phyloP scores from a whole-genome alignment of 2,329 filamentous ascomycete genomes.

The Phialocephala subalpina region DNA sequence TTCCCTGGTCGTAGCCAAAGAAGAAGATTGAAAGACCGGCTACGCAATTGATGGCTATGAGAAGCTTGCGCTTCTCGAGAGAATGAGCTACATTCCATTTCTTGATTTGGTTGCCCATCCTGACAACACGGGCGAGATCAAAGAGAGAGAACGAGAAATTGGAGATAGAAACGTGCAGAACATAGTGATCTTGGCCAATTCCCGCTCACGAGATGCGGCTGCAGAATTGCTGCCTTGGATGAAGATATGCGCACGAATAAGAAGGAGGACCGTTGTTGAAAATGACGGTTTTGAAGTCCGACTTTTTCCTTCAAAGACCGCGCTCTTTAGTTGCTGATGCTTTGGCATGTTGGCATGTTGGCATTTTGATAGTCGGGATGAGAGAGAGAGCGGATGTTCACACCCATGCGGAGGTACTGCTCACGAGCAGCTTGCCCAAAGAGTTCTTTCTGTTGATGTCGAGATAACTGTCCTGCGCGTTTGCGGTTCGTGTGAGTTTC shows the following conservation, averaged over 20 bases:
- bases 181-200: background rate
- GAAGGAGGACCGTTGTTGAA: background rate
- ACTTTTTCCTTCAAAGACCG: background rate
- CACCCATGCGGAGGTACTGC: too few relatives aligned
- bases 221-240: background rate
- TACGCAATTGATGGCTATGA: constrained; percentile 68
- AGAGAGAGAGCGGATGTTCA: too few relatives aligned
- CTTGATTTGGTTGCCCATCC: constrained; percentile 37
- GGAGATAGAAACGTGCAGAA: background rate
- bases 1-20: constrained; percentile 53
- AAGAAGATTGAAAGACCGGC: constrained; percentile 65
- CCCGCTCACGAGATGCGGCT: background rate
- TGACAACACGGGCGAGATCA: background rate
- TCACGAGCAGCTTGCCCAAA: too few relatives aligned
- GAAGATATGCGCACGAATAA: background rate
- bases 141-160: background rate
- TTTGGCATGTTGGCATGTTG: too few relatives aligned
- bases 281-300: background rate
- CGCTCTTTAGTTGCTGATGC: background rate
- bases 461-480: too few relatives aligned
- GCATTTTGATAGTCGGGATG: too few relatives aligned
- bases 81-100: constrained; percentile 57
- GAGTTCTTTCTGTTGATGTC: too few relatives aligned
- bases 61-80: constrained; percentile 61
- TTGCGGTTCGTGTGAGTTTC: background rate